Evolutionary conservation across 139 green algal species (phyloP), one percentile per base, ranked within the genome.

Genomic region (Ettlia oleoabundans): DNA sequence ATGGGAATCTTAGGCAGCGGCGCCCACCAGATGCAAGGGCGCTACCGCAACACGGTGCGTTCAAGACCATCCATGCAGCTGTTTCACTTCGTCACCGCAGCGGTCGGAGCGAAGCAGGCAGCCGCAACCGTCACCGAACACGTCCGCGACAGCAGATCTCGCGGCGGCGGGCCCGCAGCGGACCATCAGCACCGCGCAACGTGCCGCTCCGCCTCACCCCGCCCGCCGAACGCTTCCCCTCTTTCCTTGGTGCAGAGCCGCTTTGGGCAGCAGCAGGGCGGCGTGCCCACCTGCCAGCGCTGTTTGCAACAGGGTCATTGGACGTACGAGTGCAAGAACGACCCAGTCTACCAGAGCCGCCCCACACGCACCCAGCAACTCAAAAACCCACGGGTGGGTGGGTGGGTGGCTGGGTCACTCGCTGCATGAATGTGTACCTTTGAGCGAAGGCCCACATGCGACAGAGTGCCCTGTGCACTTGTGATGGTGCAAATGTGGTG

Each of bases 311-410:
- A 55, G 5, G 92, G 92, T 0, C 92, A 96, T 75, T 96, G 85
- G 83, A 96, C 93, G 1, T 95, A 92, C 61, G 89, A 96, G 83
- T 96, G 92, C 85, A 95, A 93, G 73, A 89, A 90, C 52, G 84
- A 94, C 30, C 52, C 82, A 2, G 86, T 87, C 1, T 96, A 96
- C 72, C 64, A 78, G 9, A 37, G 85, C 6, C 73, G 92, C n/a
- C 92, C 92, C 0, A 92, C 88, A 19, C 78, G 90, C 24, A 94
- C 92, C 18, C 90, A 96, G 84, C 92, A 95, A 85, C 84, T 96
- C 38, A 86, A 88, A 32, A 88, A 94, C 61, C 92, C 91, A 7
- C 89, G 88, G 81, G 86, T 92, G 55, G 3, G 68, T n/a, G n/a
- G 6, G 8, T 74, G 15, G 5, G 2, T 55, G 15, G 4, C 10